phyloP scores from a whole-genome alignment of 345 rosid species.

The Corchorus capsularis region DNA sequence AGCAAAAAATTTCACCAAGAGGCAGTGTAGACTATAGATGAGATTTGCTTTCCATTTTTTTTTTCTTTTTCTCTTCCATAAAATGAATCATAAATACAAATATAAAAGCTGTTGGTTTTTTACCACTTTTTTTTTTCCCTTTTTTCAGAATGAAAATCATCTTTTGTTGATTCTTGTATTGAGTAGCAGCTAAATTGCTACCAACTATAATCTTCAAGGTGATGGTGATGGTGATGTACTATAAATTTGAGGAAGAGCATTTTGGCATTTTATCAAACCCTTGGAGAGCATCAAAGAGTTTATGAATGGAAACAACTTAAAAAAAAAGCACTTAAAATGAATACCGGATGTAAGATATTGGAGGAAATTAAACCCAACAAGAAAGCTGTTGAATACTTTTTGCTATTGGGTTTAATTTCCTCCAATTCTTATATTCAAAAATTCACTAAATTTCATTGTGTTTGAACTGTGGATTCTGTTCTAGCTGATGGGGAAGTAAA shows the following conservation, averaged over 20 bases:
- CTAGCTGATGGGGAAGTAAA: neutral
- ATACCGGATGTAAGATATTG: neutral
- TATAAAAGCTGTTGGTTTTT: neutral
- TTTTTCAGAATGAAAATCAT: neutral
- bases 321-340: neutral
- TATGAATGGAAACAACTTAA: too few species aligned
- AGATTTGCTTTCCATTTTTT: neutral
- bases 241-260: neutral
- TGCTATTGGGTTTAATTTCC: neutral
- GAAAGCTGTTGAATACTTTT: neutral
- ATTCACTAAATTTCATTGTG: neutral
- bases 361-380: neutral
- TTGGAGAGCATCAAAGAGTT: too few species aligned
- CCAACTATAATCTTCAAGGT: neutral
- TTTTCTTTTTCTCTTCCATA: neutral
- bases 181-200: slow-evolving; percentile 3
- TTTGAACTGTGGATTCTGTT: neutral
- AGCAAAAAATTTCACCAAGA: slow-evolving; percentile 47
- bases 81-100: neutral
- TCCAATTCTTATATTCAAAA: neutral
- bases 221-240: too few species aligned
- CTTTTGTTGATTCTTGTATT: neutral
- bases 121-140: neutral
- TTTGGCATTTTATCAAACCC: neutral
- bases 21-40: slow-evolving; percentile 62